Percentiles rank a stretch among this genome's conserved stretches.
phyloP scores from a whole-genome alignment of 805 yeast species.

The Hanseniaspora singularis region DNA sequence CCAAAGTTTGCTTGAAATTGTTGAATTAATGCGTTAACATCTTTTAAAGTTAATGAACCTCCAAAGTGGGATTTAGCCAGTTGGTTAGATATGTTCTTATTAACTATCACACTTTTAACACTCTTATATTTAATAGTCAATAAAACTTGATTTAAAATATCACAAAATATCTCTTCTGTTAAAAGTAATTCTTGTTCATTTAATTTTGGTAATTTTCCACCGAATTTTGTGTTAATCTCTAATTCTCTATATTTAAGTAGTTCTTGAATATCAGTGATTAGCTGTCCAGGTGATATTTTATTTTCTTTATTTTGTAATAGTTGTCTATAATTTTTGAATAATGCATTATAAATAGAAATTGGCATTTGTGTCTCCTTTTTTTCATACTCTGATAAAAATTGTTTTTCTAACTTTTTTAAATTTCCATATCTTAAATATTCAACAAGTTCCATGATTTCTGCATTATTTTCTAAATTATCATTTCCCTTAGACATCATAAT shows the following conservation, averaged over 20 bases:
- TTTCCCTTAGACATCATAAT: no score
- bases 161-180: not conserved
- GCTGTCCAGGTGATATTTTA: not conserved
- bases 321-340: slow-evolving; percentile 8
- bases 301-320: not conserved
- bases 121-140: not conserved
- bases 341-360: not conserved
- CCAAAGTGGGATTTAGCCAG: not conserved
- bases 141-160: slow-evolving; percentile 1
- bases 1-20: no score
- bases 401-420: not conserved
- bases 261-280: not conserved
- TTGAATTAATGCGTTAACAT: no score
- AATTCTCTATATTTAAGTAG: slow-evolving; percentile 1
- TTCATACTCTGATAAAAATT: slow-evolving; percentile 4
- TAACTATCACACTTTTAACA: not conserved
- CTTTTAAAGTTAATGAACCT: not conserved
- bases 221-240: not conserved
- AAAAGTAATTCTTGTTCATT: not conserved
- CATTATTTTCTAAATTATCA: no score
- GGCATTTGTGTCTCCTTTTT: not conserved
- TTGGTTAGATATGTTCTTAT: not conserved
- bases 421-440: not conserved
- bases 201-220: not conserved
- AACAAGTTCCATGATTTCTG: no score